Conservation (phyloP, 176 grass and related monocot species). For the Triticum timopheevii region DNA sequence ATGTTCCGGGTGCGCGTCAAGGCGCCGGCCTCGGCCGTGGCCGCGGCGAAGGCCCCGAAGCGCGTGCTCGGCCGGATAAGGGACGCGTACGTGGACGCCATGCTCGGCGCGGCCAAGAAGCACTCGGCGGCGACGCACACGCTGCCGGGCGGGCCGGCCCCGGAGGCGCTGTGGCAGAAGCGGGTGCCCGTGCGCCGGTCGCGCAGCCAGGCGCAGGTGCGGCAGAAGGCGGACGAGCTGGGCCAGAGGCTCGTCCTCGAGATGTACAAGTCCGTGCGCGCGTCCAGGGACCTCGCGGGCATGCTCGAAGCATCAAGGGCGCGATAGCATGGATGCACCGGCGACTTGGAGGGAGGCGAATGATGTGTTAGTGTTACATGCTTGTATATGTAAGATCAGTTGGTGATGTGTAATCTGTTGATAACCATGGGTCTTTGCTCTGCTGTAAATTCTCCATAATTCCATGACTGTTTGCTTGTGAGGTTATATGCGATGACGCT, state of each 20-base stretch:
- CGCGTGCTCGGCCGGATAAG: conserved; percentile 54
- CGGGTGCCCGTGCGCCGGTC: conserved; percentile 55
- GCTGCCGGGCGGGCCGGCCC: background rate
- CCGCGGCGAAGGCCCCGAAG: conserved; percentile 36
- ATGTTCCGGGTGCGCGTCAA: conserved; percentile 35
- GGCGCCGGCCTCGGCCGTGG: background rate
- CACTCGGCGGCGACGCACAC: conserved; percentile 26
- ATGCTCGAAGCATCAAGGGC: conserved; percentile 37
- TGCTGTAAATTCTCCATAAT: background rate
- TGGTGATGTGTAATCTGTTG: background rate
- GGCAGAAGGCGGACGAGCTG: conserved; percentile 39
- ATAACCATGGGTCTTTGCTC: background rate
- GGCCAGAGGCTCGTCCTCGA: conserved; percentile 63
- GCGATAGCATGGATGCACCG: conserved; percentile 9
- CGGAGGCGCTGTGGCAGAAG: conserved; percentile 57
- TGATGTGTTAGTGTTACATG: background rate
- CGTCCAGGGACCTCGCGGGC: conserved; percentile 44
- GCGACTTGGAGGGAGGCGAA: background rate
- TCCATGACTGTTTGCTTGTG: background rate
- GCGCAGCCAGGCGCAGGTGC: conserved; percentile 23
- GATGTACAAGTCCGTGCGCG: conserved; percentile 73
- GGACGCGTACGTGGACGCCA: conserved; percentile 74
- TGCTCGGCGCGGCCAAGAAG: conserved; percentile 64
- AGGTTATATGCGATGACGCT: background rate
- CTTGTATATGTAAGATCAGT: background rate